Conservation (phyloP, 208 protist species). For the Angomonas ambiguus region DNA sequence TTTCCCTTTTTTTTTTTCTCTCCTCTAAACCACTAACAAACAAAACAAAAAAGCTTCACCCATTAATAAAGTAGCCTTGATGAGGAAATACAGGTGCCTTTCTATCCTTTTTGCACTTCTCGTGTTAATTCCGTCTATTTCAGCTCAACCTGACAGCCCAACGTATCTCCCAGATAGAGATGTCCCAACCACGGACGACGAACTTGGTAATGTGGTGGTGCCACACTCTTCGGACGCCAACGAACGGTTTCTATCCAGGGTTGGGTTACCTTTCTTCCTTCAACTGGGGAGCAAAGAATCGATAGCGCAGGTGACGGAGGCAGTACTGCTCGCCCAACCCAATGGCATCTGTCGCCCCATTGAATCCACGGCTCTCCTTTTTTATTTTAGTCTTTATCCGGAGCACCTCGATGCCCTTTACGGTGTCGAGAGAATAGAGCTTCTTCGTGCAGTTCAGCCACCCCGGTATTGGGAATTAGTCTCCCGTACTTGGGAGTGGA, state of each 20-base stretch:
- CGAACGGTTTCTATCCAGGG: conserved; percentile 18
- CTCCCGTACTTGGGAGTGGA: no score
- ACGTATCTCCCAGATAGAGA: not conserved
- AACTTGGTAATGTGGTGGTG: not conserved
- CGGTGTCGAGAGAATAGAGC: conserved; percentile 20
- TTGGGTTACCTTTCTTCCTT: conserved; percentile 26
- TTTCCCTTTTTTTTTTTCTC: not conserved
- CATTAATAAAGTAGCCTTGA: no score
- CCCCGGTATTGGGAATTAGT: conserved; percentile 31
- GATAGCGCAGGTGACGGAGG: not conserved
- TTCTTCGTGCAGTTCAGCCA: conserved; percentile 19
- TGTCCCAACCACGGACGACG: not conserved
- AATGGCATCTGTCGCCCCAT: conserved; percentile 17
- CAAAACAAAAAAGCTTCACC: not conserved
- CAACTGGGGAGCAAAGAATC: not conserved
- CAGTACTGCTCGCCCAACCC: not conserved
- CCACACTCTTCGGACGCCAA: not conserved
- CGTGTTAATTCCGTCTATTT: not conserved
- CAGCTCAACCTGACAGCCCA: no score
- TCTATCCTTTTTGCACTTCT: not conserved
- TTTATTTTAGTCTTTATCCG: conserved; percentile 25
- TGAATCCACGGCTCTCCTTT: conserved; percentile 5
- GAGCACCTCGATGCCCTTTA: conserved; percentile 23
- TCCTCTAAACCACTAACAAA: not conserved
- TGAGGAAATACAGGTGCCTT: no score